Percentiles rank a stretch among this genome's conserved stretches.
Conservation (phyloP, 78 protist genomes). For the Pigoraptor vietnamica region DNA sequence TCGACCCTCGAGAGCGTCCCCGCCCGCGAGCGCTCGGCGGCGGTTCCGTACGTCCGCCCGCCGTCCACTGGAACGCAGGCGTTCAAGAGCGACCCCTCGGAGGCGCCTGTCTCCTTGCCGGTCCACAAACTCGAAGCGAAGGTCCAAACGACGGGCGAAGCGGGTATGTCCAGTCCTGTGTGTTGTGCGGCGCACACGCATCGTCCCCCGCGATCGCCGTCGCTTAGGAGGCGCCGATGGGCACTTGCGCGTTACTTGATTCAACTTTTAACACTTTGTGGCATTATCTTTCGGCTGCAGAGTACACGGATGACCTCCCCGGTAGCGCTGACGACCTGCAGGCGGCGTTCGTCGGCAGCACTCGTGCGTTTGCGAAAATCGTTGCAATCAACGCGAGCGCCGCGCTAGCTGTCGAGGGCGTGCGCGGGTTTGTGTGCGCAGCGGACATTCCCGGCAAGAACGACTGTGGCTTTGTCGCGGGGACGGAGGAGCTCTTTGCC, state of each 20-base stretch:
- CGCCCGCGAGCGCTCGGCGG: constrained; percentile 8
- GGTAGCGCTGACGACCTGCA: neutral
- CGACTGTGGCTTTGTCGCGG: neutral
- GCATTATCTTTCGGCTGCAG: no score
- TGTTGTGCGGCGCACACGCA: no score
- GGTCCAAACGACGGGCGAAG: constrained; percentile 31
- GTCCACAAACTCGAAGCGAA: neutral
- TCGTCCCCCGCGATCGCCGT: no score
- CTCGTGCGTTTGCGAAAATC: neutral
- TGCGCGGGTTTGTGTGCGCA: constrained; percentile 6
- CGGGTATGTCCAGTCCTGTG: neutral
- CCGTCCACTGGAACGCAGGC: neutral
- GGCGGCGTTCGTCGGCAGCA: constrained; percentile 8
- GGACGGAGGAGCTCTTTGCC: constrained; percentile 21
- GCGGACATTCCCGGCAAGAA: constrained; percentile 21
- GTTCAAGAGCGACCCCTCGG: constrained; percentile 1
- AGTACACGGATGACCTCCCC: constrained; percentile 10
- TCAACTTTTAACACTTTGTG: no score
- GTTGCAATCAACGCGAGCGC: neutral
- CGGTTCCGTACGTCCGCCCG: neutral
- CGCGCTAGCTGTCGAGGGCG: constrained; percentile 23
- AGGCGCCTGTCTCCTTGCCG: neutral
- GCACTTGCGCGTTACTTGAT: no score
- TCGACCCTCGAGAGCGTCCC: neutral
- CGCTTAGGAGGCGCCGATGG: no score